Percentiles rank a stretch among this genome's conserved stretches.
Evolutionary conservation across 495 filamentous ascomycete genomes (phyloP).

Genomic region (Penicillium paxilli): DNA sequence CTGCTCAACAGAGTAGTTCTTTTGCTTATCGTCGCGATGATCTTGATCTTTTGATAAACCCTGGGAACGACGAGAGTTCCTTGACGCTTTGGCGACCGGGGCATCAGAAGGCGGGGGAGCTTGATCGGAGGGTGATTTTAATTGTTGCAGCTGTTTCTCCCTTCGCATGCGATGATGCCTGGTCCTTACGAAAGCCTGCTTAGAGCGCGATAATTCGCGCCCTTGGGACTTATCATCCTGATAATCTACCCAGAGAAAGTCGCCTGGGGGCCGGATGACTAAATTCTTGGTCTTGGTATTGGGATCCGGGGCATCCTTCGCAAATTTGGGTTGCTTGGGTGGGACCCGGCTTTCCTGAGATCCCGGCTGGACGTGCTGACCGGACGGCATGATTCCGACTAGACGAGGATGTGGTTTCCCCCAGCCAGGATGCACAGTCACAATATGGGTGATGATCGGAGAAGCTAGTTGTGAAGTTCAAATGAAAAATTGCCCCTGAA

Average conservation of each 20-base stretch:
- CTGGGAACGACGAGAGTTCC: background rate
- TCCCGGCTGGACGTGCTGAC: background rate
- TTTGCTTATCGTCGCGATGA: background rate
- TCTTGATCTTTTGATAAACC: background rate
- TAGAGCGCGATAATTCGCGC: constrained; percentile 3
- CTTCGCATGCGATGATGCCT: constrained; percentile 7
- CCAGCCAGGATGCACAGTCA: background rate
- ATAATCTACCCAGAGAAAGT: constrained; percentile 11
- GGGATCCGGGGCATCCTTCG: background rate
- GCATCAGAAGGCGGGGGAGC: background rate
- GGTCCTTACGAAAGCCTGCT: constrained; percentile 9
- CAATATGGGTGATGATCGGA: background rate
- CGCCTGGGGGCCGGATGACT: constrained; percentile 2
- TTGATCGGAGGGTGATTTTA: background rate
- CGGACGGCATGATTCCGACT: constrained; percentile 2
- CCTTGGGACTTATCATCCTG: constrained; percentile 7
- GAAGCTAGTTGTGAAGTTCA: background rate
- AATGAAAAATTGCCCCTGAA: constrained; percentile 5
- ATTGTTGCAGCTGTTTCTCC: constrained; percentile 5
- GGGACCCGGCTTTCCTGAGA: constrained; percentile 2
- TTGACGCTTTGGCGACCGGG: background rate
- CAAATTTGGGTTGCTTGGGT: constrained; percentile 2
- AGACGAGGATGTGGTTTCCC: background rate
- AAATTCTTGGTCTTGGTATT: constrained; percentile 7
- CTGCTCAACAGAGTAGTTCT: background rate